Evolutionary conservation across 805 yeast species (phyloP), one percentile per base, ranked within the genome.

Genomic region (Hanseniaspora taiwanica): DNA sequence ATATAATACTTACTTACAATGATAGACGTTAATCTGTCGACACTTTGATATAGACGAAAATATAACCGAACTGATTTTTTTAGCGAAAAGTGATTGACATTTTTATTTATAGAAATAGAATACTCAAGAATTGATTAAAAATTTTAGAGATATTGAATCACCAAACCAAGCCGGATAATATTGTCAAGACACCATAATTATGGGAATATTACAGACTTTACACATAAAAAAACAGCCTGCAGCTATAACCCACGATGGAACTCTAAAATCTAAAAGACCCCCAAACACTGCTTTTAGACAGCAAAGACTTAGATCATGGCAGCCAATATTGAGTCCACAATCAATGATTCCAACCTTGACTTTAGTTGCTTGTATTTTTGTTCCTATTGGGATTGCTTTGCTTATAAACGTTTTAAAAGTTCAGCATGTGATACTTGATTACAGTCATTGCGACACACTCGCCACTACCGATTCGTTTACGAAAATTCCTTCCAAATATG

Each of bases 331-430:
- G 42, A 82, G 96, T 1, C 96, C 97, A 13, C 78, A 78, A 48
- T 78, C 93, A 14, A 96, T 89, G 36, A 70, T 91, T 35, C 97
- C 97, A 2, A 65, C 89, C 39, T 67, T 91, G 42, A 68, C 86
- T 37, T 48, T 81, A 19, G 63, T 83, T 34, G 84, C 93, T 1
- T 65, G 84, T 18, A 68, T 91, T 4, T 86, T 87, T 62, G 83
- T 91, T 1, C 96, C 96, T 1, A 71, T 91, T 38, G 98, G 98
- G 3, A 80, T 87, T 23, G 93, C 84, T 13, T 71, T 91, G 42
- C 59, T 86, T 21, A 72, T 72, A 48, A 79, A 93, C n/a, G 72
- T 85, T n/a, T 70, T 74, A 56, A 72, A 74, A 46, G 89, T 89
- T 13, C 84, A 89, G 53, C 76, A 79, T 49, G 46, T 91, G 23